Conservation (phyloP, 2,329 filamentous ascomycete species). For the Blastomyces gilchristii region DNA sequence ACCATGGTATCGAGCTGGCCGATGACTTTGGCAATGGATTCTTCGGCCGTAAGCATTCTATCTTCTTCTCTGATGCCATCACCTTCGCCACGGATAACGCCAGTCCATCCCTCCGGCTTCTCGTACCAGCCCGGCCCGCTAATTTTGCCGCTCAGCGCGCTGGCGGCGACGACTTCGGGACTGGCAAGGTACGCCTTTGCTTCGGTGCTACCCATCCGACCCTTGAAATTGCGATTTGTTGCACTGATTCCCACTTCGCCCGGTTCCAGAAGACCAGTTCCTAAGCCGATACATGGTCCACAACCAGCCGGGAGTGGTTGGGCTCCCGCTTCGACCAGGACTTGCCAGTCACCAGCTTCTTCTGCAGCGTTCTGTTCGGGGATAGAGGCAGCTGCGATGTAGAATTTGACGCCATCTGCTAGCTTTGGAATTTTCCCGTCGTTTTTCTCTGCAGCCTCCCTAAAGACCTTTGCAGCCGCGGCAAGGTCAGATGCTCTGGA, state of each 20-base stretch:
- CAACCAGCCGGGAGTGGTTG: conserved; percentile 61
- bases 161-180: conserved; percentile 86
- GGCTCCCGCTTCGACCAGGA: conserved; percentile 70
- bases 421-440: conserved; percentile 58
- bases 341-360: conserved; percentile 75
- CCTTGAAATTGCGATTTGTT: conserved; percentile 83
- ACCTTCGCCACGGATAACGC: conserved; percentile 56
- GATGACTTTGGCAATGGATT: conserved; percentile 62
- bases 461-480: conserved; percentile 75
- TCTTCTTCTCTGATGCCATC: conserved; percentile 55
- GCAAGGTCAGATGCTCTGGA: conserved; percentile 68
- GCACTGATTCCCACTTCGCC: conserved; percentile 82
- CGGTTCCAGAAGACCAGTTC: conserved; percentile 64
- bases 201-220: conserved; percentile 71
- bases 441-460: conserved; percentile 55
- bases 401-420: conserved; percentile 67
- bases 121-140: conserved; percentile 67
- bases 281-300: conserved; percentile 77
- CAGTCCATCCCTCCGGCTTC: conserved; percentile 56
- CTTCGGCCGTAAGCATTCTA: conserved; percentile 55
- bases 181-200: conserved; percentile 79
- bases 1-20: not conserved
- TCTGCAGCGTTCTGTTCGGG: conserved; percentile 69
- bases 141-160: conserved; percentile 52
- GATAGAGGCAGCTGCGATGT: conserved; percentile 77